Evolutionary conservation across 768 basidiomycete genomes (phyloP).

Genomic region (Suillus tomentosus): DNA sequence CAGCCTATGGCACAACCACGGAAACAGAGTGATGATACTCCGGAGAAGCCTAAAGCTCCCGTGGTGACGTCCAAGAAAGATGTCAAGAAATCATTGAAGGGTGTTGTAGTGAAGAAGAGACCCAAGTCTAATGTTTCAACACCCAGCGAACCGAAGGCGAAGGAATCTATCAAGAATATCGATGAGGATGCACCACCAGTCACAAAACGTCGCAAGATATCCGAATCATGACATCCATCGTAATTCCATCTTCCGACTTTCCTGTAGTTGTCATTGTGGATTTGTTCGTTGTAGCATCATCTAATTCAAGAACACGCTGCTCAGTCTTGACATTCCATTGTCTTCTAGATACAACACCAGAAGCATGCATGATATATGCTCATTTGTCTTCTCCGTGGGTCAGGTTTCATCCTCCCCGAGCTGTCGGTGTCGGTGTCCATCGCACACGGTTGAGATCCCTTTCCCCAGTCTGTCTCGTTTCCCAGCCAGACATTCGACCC

Average conservation of each 20-base stretch:
- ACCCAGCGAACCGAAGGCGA: conserved; percentile 20
- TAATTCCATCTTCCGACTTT: conserved; percentile 20
- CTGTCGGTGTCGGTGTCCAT: conserved; percentile 78
- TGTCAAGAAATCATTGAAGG: conserved; percentile 68
- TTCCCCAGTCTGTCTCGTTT: conserved; percentile 47
- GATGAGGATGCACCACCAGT: conserved; percentile 37
- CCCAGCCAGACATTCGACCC: conserved; percentile 61
- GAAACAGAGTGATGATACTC: conserved; percentile 28
- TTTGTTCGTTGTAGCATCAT: conserved; percentile 3
- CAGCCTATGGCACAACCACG: conserved; percentile 36
- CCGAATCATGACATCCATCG: conserved; percentile 22
- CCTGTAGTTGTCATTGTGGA: neutral
- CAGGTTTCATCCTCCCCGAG: conserved; percentile 32
- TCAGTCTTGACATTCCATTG: neutral
- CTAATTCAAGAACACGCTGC: neutral
- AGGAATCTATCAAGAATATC: conserved; percentile 24
- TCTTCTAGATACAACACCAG: neutral
- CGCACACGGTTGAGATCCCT: conserved; percentile 65
- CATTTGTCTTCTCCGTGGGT: conserved; percentile 28
- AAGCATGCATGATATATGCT: conserved; percentile 1
- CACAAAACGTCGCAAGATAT: conserved; percentile 62
- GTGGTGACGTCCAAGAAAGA: conserved; percentile 56
- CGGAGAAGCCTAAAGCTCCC: conserved; percentile 32
- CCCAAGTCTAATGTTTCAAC: conserved; percentile 40
- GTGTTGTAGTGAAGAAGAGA: conserved; percentile 81